Conservation (phyloP, 805 yeast genomes). For the Metschnikowia bowlesiae region DNA sequence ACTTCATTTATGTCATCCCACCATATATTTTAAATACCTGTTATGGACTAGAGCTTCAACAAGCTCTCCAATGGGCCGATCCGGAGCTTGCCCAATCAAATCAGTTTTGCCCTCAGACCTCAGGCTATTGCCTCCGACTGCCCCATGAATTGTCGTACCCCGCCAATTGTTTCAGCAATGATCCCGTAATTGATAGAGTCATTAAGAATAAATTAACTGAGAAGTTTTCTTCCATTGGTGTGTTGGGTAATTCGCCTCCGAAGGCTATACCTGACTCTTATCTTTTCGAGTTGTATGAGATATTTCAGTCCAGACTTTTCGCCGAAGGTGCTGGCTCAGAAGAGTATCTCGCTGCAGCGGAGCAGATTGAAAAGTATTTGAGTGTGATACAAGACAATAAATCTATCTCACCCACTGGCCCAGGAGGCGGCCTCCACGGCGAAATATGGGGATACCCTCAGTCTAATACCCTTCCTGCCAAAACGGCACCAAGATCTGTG, state of each 20-base stretch:
- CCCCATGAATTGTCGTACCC: constrained; percentile 11
- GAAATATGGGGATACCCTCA: constrained; percentile 1
- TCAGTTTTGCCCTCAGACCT: constrained; percentile 24
- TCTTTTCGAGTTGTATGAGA: constrained; percentile 27
- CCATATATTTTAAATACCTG: constrained; percentile 40
- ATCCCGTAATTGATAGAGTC: constrained; percentile 27
- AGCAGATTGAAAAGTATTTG: neutral
- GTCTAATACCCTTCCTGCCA: neutral
- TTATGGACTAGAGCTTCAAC: constrained; percentile 30
- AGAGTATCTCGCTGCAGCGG: constrained; percentile 1
- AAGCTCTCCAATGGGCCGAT: constrained; percentile 20
- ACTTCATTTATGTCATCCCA: constrained; percentile 33
- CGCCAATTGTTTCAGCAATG: constrained; percentile 24
- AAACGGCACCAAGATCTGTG: constrained; percentile 1
- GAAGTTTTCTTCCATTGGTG: constrained; percentile 34
- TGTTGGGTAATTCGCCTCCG: constrained; percentile 32
- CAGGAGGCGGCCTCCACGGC: neutral
- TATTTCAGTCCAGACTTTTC: constrained; percentile 27
- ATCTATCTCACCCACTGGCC: neutral
- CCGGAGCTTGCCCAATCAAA: constrained; percentile 25
- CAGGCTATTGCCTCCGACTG: constrained; percentile 21
- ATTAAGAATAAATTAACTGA: constrained; percentile 31
- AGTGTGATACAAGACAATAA: neutral
- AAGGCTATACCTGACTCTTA: constrained; percentile 25
- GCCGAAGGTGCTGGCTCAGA: constrained; percentile 2